Evolutionary conservation across 805 yeast genomes (phyloP).

Genomic region (Candida silvicultrix): DNA sequence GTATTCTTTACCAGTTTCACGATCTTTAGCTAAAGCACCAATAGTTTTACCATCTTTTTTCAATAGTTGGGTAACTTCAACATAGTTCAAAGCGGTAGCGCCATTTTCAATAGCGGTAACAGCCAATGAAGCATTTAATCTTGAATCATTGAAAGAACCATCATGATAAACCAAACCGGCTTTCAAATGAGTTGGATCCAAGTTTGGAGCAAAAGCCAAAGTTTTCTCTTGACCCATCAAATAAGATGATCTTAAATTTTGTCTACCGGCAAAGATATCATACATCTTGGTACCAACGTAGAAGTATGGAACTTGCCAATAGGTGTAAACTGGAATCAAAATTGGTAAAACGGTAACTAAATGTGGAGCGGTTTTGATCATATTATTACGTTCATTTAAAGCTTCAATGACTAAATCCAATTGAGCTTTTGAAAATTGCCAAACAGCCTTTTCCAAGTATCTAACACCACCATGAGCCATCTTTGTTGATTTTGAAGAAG

Average conservation of each 20-base stretch:
- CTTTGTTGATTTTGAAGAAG: slow-evolving; percentile 90
- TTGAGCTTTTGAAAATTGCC: slow-evolving; percentile 87
- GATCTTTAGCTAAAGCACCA: slow-evolving; percentile 75
- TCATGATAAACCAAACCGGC: slow-evolving; percentile 94
- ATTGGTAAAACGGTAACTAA: slow-evolving; percentile 81
- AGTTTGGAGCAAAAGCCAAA: slow-evolving; percentile 75
- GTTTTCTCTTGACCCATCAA: slow-evolving; percentile 63
- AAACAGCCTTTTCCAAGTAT: slow-evolving; percentile 89
- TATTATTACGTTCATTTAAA: slow-evolving; percentile 76
- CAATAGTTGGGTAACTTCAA: slow-evolving; percentile 68
- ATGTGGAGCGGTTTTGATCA: slow-evolving; percentile 89
- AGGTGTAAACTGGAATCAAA: slow-evolving; percentile 91
- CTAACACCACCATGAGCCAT: slow-evolving; percentile 98
- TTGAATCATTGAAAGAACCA: slow-evolving; percentile 88
- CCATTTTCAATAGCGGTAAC: slow-evolving; percentile 81
- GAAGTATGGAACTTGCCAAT: slow-evolving; percentile 95
- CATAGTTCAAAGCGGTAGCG: slow-evolving; percentile 84
- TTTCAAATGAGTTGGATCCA: slow-evolving; percentile 70
- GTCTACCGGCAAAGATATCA: slow-evolving; percentile 87
- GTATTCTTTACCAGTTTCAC: slow-evolving; percentile 58
- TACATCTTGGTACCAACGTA: slow-evolving; percentile 87
- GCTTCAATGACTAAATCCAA: slow-evolving; percentile 86
- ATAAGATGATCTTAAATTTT: slow-evolving; percentile 76
- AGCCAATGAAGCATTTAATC: slow-evolving; percentile 85
- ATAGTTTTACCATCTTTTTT: slow-evolving; percentile 60